phyloP scores from a whole-genome alignment of 164 flowering plant genomes.

The Cinnamomum micranthum region DNA sequence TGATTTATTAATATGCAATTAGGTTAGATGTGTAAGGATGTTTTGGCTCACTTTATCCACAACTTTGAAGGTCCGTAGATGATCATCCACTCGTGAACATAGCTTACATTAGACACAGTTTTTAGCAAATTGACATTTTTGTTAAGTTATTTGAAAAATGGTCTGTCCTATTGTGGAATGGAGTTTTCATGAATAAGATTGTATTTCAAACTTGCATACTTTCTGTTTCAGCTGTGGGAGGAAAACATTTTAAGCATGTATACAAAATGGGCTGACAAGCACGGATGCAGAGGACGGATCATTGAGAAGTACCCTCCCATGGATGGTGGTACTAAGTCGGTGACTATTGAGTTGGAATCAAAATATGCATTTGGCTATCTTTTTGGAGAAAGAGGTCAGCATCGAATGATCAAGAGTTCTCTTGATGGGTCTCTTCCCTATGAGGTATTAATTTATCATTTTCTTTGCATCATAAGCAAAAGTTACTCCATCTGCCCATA shows the following conservation, averaged over 20 bases:
- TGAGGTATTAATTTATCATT: slow-evolving; percentile 37
- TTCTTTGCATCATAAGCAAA: background rate
- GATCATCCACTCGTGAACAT: background rate
- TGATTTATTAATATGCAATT: too few relatives aligned
- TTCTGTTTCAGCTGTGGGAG: slow-evolving; percentile 61
- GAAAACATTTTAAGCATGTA: slow-evolving; percentile 68
- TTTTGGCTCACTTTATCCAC: background rate
- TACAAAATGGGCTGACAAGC: slow-evolving; percentile 76
- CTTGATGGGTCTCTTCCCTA: slow-evolving; percentile 23
- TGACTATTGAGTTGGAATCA: slow-evolving; percentile 73
- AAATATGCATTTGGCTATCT: slow-evolving; percentile 79
- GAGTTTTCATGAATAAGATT: background rate
- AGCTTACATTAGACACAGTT: background rate
- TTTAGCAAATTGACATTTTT: background rate
- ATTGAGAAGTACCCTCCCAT: slow-evolving; percentile 41
- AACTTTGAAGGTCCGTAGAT: background rate
- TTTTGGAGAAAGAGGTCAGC: slow-evolving; percentile 75
- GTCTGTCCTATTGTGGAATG: background rate
- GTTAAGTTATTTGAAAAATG: too few relatives aligned
- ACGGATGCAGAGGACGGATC: slow-evolving; percentile 57
- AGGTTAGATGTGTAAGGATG: too few relatives aligned
- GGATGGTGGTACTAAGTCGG: slow-evolving; percentile 54
- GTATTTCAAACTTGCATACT: slow-evolving; percentile 3
- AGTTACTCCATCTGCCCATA: background rate
- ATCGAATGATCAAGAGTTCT: slow-evolving; percentile 38